A percentile compares a stretch with the other conserved stretches of the same genome.
Conservation (phyloP, 768 basidiomycete genomes). For the Mycena alexandri region DNA sequence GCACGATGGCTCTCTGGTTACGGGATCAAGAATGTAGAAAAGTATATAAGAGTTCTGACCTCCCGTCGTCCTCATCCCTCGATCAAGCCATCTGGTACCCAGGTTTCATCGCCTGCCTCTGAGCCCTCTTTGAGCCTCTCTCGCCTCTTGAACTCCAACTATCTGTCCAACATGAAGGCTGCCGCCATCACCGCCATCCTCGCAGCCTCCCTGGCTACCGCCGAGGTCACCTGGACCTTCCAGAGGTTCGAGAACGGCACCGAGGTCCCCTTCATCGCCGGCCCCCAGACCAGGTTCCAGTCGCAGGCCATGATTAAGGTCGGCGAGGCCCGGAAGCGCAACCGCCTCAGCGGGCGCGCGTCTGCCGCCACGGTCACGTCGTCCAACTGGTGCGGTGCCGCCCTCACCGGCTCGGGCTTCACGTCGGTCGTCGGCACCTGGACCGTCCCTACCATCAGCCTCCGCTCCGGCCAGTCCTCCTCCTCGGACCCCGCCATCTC, state of each 20-base stretch:
- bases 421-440: conserved; percentile 32
- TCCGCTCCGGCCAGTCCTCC: conserved; percentile 25
- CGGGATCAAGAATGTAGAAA: conserved; percentile 12
- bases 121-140: conserved; percentile 13
- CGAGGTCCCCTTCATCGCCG: conserved; percentile 22
- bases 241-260: conserved; percentile 30
- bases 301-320: conserved; percentile 30
- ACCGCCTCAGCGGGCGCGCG: conserved; percentile 25
- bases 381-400: conserved; percentile 35
- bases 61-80: conserved; percentile 12
- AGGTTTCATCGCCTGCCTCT: conserved; percentile 9
- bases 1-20: too few relatives aligned
- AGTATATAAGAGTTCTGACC: conserved; percentile 4
- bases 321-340: conserved; percentile 30
- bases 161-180: too few relatives aligned
- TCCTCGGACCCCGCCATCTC: conserved; percentile 12
- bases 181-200: conserved; percentile 23
- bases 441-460: conserved; percentile 28
- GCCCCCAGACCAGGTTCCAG: conserved; percentile 28
- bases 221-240: conserved; percentile 32
- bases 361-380: conserved; percentile 20
- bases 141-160: conserved; percentile 15
- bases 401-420: conserved; percentile 30
- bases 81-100: conserved; percentile 9
- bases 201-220: conserved; percentile 27